Base-by-base conservation (phyloP, 2,329 filamentous ascomycete genomes). In the Verticillium klebahnii region DNA sequence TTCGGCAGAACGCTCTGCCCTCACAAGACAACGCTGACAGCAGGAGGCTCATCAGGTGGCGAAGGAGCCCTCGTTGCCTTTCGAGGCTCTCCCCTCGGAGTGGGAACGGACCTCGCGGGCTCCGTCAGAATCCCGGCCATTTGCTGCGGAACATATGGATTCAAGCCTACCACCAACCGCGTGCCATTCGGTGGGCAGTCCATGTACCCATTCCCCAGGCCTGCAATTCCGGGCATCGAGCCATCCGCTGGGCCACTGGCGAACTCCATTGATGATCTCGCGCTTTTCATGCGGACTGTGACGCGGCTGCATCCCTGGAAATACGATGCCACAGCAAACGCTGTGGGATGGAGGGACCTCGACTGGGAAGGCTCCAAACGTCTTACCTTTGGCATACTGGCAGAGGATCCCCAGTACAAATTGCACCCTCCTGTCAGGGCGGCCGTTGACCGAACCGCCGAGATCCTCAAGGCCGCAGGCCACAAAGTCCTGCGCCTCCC, bases 21-120 rank as follows among this genome's bases (percentile, higher is more conserved):
- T 0, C 77, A 82, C 61, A 89, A 89, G 63, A 79, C 84, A 1
- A 74, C 79, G 23, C 76, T 88, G 36, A 86, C 84, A 0, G 80
- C 85, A 0, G 89, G 89, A 5, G 89, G 89, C 2, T 85, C 82
- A 12, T 86, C 84, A 0, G 89, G 89, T 12, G 89, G 89, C 0
- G 77, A 79, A 60, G 73, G 70, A 0, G 77, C 79, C 0, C 65
- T 80, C 0, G 54, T 80, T 2, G 77, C 74, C 1, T 70, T 79
- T 37, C 69, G 77, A 3, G 78, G 78, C n/a, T 77, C 76, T 23
- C 64, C 77, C 2, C 40, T 81, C 3, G 76, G 78, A 0, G 66
- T 80, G 36, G 78, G 78, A 4, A 73, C 75, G 34, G 78, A 80
- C 54, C 76, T 80, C 32, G 78, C 73, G 1, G 77, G 77, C 14